Evolutionary conservation across 1,139 yeast genomes (phyloP), one percentile per base, ranked within the genome.

Genomic region (Pichia sp.): DNA sequence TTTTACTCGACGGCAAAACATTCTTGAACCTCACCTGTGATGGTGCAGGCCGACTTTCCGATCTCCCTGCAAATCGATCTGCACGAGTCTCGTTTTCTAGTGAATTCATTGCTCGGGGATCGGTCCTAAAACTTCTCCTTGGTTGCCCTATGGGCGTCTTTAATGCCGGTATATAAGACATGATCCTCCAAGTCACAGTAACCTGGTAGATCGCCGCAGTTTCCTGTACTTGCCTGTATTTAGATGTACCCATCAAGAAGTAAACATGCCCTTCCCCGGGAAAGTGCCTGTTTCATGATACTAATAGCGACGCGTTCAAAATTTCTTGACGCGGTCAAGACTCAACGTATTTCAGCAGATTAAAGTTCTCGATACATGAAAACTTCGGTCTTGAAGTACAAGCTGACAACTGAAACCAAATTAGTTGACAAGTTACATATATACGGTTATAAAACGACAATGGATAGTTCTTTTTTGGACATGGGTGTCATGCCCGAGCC

Each of bases 401-500:
- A 20, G 24, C 24, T 20, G 24, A 20, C 24, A 20, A 20, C 24
- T 20, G 24, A 20, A 20, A 20, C 24, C 24, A 20, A 20, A 20
- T 20, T 20, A 20, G 24, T 20, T 20, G 24, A 20, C 24, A 20
- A 20, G 24, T 20, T 20, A 20, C 24, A 20, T 20, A 20, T 20
- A 20, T 20, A 34, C 12, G n/a, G n/a, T 34, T 34, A n/a, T 34
- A 17, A 20, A n/a, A 10, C 40, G 6, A 43, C 7, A 24, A 56
- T 57, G 60, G 57, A 57, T 41, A 55, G 58, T 30, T 55, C 60
- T 8, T 54, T 59, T 46, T 30, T 58, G 24, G 61, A 57, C 16
- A 30, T 50, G 4, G 34, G 47, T 2, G 34, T 30, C n/a, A 46
- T 50, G 20, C 40, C 38, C 6, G 63, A 64, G 27, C 73, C 74